These are phyloP conservation scores for Eutrema yunnanense DNA, from an alignment of 345 rosid genomes.

Conservation along the genomic window DNA sequence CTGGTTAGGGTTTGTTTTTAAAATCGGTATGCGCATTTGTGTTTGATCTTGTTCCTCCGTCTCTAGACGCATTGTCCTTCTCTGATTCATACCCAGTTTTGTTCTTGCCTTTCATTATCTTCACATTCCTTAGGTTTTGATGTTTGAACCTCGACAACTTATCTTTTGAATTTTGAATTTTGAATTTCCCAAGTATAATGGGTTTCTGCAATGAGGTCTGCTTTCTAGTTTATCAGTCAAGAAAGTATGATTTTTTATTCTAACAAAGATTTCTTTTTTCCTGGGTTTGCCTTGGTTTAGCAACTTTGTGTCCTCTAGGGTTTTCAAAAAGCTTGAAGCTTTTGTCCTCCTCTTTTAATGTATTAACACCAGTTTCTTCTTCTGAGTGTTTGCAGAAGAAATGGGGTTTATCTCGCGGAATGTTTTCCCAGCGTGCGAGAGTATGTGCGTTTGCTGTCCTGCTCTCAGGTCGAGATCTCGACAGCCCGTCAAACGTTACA, in stretches of 20 bases:
- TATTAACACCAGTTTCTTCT: background rate
- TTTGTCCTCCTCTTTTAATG: background rate
- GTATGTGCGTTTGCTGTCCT: slow-evolving; percentile 96
- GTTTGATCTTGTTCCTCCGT: background rate
- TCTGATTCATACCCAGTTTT: background rate
- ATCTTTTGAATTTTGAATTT: slow-evolving; percentile 8
- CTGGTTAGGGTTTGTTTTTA: slow-evolving; percentile 11
- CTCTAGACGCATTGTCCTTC: background rate
- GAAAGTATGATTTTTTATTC: slow-evolving; percentile 5
- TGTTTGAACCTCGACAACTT: background rate
- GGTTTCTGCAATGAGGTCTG: background rate
- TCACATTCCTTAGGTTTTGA: background rate
- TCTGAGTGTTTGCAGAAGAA: slow-evolving; percentile 31
- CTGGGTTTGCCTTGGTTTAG: slow-evolving; percentile 3
- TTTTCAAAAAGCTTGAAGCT: slow-evolving; percentile 13
- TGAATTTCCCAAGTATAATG: background rate
- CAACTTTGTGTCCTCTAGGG: slow-evolving; percentile 4
- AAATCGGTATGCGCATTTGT: background rate
- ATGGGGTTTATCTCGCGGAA: slow-evolving; percentile 94
- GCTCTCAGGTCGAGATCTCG: slow-evolving; percentile 96
- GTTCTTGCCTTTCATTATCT: background rate
- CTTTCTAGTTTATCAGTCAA: background rate
- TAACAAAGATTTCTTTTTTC: background rate
- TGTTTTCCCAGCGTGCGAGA: slow-evolving; percentile 91
- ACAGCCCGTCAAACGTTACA: slow-evolving; percentile 96